Percentiles rank a stretch among this genome's conserved stretches.
Evolutionary conservation across 192 early-diverging fungal species (phyloP).

Genomic region (Mycoemilia scoparia): DNA sequence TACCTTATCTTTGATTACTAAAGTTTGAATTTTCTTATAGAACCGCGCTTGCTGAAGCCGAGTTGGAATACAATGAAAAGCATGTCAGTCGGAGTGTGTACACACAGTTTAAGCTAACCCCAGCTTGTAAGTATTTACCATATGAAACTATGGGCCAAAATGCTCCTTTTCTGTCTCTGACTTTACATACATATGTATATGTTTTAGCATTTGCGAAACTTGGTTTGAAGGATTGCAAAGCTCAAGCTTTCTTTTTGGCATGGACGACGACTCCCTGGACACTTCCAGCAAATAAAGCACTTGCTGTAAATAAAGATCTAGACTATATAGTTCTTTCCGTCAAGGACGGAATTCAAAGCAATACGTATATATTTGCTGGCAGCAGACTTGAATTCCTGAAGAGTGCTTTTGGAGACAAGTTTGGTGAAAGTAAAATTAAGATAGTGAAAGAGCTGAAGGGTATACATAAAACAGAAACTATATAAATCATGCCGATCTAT

Average conservation of each 20-base stretch:
- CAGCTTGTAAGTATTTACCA: no score
- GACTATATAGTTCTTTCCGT: slow-evolving; percentile 33
- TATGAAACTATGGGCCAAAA: no score
- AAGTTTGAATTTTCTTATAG: no score
- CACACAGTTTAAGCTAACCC: slow-evolving; percentile 38
- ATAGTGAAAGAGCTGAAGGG: no score
- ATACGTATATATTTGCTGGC: no score
- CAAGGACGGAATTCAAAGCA: background rate
- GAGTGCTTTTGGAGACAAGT: no score
- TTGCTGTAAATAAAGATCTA: slow-evolving; percentile 45
- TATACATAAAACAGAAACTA: no score
- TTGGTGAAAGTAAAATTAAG: no score
- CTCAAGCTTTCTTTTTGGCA: slow-evolving; percentile 28
- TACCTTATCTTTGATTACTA: background rate
- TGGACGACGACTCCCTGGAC: slow-evolving; percentile 80
- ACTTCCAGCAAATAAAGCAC: slow-evolving; percentile 53
- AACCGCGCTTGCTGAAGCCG: slow-evolving; percentile 64
- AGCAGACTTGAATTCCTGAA: no score
- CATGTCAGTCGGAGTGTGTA: slow-evolving; percentile 52
- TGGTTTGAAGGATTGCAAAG: slow-evolving; percentile 3
- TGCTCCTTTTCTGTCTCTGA: background rate
- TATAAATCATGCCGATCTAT: no score
- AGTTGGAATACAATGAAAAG: slow-evolving; percentile 60
- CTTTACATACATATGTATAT: no score
- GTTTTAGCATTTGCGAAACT: slow-evolving; percentile 2